Evolutionary conservation across 2,329 filamentous ascomycete species (phyloP), one percentile per base, ranked within the genome.

Genomic region (Camptophora hylomeconis): DNA sequence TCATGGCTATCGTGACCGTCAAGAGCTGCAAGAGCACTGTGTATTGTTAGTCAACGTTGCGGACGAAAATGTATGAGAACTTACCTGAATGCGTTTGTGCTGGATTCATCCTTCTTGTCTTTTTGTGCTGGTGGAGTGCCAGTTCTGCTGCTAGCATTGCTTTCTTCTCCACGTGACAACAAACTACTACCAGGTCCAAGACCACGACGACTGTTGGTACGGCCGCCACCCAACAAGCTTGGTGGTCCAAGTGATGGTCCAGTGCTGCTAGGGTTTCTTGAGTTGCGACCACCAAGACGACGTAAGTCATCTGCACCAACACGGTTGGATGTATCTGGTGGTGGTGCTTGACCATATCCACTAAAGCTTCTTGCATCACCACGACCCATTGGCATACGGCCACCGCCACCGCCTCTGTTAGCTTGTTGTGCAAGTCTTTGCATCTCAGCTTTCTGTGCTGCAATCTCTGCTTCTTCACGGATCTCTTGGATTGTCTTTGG

Each of bases 401-500:
- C 75, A 41, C 75, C 72, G 31, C 67, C 65, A 25, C 69, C 67
- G 37, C 81, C 76, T 43, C 82, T 52, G 46, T 40, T 51, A 28
- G 54, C 53, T 38, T 61, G 57, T 32, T 62, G 62, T 28, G 65
- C 62, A 24, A 60, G 51, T 37, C 67, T 63, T 49, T 73, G 68
- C 47, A 65, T 57, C 48, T 94, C 86, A 31, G 78, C 78, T 36
- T 83, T 82, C 58, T 87, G 86, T 43, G 80, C 75, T 24, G 79
- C 80, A 38, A 77, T 78, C 30, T 72, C 67, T 41, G 83, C 73
- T 58, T 83, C 78, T 44, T 76, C 78, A 52, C 84, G 81, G 43
- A 98, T 81, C 60, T 95, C 81, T 3, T 84, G 75, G 30, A 98
- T 79, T 6, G 89, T 98, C 75, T 94, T 94, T 35, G 89, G 89